Conservation (phyloP, 805 yeast species). For the Cyberlindnera meyerae region DNA sequence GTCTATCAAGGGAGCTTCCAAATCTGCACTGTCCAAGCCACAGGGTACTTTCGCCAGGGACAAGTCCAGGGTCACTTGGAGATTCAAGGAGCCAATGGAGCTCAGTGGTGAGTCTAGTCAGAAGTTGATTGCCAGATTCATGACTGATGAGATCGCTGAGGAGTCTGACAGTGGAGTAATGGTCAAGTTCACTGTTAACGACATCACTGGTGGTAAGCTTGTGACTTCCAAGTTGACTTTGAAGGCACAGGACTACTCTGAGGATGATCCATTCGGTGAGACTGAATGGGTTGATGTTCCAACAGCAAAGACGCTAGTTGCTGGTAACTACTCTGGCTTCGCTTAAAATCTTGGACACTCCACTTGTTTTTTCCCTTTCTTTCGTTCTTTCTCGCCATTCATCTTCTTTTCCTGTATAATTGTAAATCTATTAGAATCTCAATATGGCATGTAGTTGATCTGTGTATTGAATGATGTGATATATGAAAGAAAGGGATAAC, state of each 20-base stretch:
- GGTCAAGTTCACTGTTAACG: conserved; percentile 51
- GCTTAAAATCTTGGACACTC: conserved; percentile 11
- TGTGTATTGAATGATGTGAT: too few relatives aligned
- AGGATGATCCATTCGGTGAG: conserved; percentile 35
- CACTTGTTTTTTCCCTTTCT: neutral
- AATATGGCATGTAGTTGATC: too few relatives aligned
- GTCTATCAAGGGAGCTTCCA: conserved; percentile 58
- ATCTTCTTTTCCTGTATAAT: too few relatives aligned
- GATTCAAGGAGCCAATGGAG: conserved; percentile 42
- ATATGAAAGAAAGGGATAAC: too few relatives aligned
- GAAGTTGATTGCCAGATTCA: conserved; percentile 78
- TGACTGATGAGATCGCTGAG: conserved; percentile 65
- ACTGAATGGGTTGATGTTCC: conserved; percentile 32
- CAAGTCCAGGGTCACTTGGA: conserved; percentile 83
- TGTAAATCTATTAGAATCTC: too few relatives aligned
- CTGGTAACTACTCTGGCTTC: conserved; percentile 34
- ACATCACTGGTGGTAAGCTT: conserved; percentile 39
- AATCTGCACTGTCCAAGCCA: conserved; percentile 84
- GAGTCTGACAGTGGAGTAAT: conserved; percentile 75
- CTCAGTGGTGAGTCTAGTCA: conserved; percentile 43
- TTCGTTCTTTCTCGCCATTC: neutral
- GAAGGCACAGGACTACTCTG: conserved; percentile 30
- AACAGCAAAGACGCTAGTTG: conserved; percentile 30
- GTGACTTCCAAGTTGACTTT: conserved; percentile 40
- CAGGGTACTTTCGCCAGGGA: conserved; percentile 88